Percentiles rank a stretch among this genome's conserved stretches.
Conservation (phyloP, 176 grass and related monocot genomes). For the barley (Hordeum vulgare) region MorexV3_pseudomolecules_assembly NC_058522.1:353347521-353348020, state of each 20-base stretch:
- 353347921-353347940: neutral
- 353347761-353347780: neutral
- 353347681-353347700: conserved; percentile 1
- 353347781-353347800: neutral
- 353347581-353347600: neutral
- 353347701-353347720: neutral
- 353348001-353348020: conserved; percentile 5
- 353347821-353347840: neutral
- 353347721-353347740: neutral
- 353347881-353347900: neutral
- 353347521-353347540: conserved; percentile 66
- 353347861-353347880: neutral
- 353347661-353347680: neutral
- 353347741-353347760: neutral
- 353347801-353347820: neutral
- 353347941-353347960: neutral
- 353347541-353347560: conserved; percentile 94
- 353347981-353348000: neutral
- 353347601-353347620: neutral
- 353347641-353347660: neutral
- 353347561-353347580: conserved; percentile 42
- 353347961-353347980: neutral
- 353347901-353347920: neutral
- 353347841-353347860: neutral
- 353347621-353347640: neutral